phyloP scores from a whole-genome alignment of 2,329 filamentous ascomycete genomes.

The Colletotrichum sp. region DNA sequence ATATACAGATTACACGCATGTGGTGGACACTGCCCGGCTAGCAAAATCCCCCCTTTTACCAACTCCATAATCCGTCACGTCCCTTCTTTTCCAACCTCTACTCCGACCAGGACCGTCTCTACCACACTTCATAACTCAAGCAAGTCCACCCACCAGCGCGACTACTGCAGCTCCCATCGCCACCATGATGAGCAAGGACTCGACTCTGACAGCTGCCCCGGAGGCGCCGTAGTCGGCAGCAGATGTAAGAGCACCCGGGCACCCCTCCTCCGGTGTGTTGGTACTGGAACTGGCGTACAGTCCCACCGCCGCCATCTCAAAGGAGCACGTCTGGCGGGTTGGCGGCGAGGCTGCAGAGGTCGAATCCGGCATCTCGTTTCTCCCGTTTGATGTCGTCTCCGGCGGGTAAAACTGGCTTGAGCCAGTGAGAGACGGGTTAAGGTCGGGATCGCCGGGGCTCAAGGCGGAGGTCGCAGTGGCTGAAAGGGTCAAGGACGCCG shows the following conservation, averaged over 20 bases:
- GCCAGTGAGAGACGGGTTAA: neutral
- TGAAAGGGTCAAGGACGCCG: neutral
- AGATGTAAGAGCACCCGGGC: neutral
- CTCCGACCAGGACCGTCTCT: neutral
- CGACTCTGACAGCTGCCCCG: neutral
- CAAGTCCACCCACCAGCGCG: neutral
- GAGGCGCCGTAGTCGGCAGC: neutral
- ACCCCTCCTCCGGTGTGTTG: neutral
- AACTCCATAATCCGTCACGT: neutral
- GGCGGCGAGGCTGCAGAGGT: neutral
- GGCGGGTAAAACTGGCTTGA: neutral
- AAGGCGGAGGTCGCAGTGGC: neutral
- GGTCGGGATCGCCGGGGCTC: neutral
- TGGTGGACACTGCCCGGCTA: neutral
- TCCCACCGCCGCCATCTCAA: neutral
- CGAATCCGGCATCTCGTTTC: neutral
- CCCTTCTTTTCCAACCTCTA: neutral
- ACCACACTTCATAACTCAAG: neutral
- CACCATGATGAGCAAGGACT: neutral
- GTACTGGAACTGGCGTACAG: neutral
- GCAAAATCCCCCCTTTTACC: neutral
- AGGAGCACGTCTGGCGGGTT: neutral
- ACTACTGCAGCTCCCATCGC: neutral
- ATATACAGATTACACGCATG: neutral
- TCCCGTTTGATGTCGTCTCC: neutral